Percentiles rank a stretch among this genome's conserved stretches.
These are phyloP conservation scores for Gymnopilus dilepis DNA, from an alignment of 768 basidiomycete genomes.

Conservation along the genomic window DNA sequence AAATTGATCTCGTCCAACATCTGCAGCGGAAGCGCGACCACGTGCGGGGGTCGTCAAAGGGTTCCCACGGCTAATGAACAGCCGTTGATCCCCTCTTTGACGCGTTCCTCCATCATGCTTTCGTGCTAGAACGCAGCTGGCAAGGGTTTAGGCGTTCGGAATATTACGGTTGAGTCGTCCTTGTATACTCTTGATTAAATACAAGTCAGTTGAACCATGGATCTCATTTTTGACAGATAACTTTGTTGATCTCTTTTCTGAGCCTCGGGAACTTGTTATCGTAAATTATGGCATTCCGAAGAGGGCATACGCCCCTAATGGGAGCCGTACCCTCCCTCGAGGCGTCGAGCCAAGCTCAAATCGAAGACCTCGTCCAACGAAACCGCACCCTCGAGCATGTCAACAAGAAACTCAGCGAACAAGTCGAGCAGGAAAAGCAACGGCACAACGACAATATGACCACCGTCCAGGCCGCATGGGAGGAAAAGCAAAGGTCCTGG, in stretches of 20 bases:
- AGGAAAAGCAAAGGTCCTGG: constrained; percentile 62
- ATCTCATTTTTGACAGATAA: not conserved
- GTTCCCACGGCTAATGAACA: constrained; percentile 14
- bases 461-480: constrained; percentile 54
- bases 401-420: constrained; percentile 57
- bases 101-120: constrained; percentile 3
- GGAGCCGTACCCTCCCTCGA: constrained; percentile 51
- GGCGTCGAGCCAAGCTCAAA: constrained; percentile 67
- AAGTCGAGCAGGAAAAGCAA: constrained; percentile 47
- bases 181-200: not conserved
- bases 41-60: constrained; percentile 14
- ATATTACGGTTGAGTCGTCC: not conserved
- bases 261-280: not conserved
- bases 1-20: not conserved
- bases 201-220: not conserved
- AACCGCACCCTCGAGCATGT: constrained; percentile 69
- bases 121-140: not conserved
- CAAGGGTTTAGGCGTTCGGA: not conserved
- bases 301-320: constrained; percentile 26
- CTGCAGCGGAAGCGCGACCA: constrained; percentile 18
- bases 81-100: not conserved
- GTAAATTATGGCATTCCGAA: constrained; percentile 20
- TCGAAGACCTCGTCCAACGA: constrained; percentile 74
- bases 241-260: not conserved
- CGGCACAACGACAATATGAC: constrained; percentile 47